Conservation (phyloP, 345 rosid genomes). For the Gossypium raimondii region DNA sequence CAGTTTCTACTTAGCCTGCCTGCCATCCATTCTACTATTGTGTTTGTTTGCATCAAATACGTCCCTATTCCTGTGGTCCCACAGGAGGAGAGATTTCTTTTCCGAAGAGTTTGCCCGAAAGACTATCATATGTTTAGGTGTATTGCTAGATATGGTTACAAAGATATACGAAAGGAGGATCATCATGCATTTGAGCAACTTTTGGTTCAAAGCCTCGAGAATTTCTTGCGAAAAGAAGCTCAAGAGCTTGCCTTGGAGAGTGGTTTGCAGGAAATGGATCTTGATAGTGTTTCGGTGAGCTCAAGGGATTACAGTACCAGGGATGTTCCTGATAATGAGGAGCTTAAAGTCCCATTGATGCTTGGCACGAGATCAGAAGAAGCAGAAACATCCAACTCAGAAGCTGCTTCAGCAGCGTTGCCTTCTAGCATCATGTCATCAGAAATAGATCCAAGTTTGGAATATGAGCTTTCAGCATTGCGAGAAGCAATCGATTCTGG, state of each 20-base stretch:
- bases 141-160: conserved; percentile 87
- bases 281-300: conserved; percentile 37
- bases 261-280: conserved; percentile 36
- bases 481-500: conserved; percentile 84
- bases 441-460: conserved; percentile 74
- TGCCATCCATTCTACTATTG: conserved; percentile 81
- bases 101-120: conserved; percentile 81
- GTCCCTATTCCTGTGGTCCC: conserved; percentile 93
- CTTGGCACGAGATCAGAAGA: conserved; percentile 35
- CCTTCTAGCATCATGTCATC: conserved; percentile 46
- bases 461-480: conserved; percentile 76
- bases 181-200: conserved; percentile 77
- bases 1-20: conserved; percentile 85
- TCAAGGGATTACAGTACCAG: conserved; percentile 26
- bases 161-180: conserved; percentile 83
- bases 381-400: conserved; percentile 27
- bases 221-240: conserved; percentile 73
- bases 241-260: conserved; percentile 75
- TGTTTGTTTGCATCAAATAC: conserved; percentile 90
- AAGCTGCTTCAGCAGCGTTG: conserved; percentile 31
- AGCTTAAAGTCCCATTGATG: conserved; percentile 63
- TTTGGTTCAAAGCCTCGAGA: conserved; percentile 73
- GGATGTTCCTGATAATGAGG: conserved; percentile 27
- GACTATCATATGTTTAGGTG: conserved; percentile 95
- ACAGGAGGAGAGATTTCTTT: conserved; percentile 83